These are phyloP conservation scores for Gynochthodes officinalis DNA, from an alignment of 257 asterid species.

Conservation along the genomic window DNA sequence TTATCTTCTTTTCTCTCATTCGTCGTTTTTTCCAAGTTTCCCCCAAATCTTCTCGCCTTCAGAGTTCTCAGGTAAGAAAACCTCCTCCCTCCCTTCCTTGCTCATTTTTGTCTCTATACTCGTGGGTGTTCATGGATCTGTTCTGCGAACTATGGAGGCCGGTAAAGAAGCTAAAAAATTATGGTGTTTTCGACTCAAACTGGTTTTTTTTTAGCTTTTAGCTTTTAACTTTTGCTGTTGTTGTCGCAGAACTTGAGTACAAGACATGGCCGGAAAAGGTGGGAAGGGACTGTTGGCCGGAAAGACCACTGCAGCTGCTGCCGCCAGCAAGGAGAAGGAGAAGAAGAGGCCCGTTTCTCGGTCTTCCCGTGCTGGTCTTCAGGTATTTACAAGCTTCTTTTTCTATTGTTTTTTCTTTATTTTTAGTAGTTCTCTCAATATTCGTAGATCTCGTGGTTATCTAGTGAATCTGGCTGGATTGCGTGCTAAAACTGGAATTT, in stretches of 20 bases:
- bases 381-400: conserved; percentile 33
- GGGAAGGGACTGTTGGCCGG: conserved; percentile 96
- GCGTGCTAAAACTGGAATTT: neutral
- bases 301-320: conserved; percentile 76
- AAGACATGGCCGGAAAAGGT: conserved; percentile 90
- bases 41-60: neutral
- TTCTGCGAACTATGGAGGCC: too few species aligned
- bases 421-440: too few species aligned
- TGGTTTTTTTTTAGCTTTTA: neutral
- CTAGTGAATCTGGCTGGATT: neutral
- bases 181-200: neutral
- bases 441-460: conserved; percentile 1
- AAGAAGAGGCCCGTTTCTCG: conserved; percentile 82
- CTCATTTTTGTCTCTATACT: neutral
- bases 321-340: conserved; percentile 78
- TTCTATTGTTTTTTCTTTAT: neutral
- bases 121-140: too few species aligned
- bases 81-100: too few species aligned
- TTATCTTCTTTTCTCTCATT: neutral
- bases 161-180: neutral
- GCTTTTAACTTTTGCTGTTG: neutral
- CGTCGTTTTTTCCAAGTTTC: neutral
- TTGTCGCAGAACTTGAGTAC: neutral
- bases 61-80: conserved; percentile 10
- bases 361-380: conserved; percentile 93